A percentile compares a stretch with the other conserved stretches of the same genome.
Conservation (phyloP, 2,329 filamentous ascomycete species). For the Fusarium goolgardi region DNA sequence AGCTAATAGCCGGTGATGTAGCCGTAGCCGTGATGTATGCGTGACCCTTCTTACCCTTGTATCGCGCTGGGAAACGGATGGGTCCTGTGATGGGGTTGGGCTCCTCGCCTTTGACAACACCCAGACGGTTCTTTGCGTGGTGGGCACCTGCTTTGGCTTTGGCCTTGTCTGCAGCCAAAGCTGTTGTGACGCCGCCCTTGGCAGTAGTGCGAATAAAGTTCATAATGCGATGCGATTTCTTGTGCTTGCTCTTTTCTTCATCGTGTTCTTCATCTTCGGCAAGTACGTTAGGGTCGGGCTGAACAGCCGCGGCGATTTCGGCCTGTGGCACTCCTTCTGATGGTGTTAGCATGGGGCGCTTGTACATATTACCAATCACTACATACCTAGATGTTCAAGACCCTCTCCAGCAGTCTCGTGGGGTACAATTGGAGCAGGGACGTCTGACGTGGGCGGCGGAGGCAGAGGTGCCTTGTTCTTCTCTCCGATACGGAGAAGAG, state of each 20-base stretch:
- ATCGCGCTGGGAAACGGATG: constrained; percentile 79
- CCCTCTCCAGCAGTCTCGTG: constrained; percentile 59
- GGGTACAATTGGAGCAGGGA: constrained; percentile 53
- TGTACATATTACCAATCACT: background rate
- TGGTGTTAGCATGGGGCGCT: constrained; percentile 35
- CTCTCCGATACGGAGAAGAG: constrained; percentile 83
- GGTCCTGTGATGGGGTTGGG: constrained; percentile 69
- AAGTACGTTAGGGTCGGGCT: constrained; percentile 55
- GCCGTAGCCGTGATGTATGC: constrained; percentile 76
- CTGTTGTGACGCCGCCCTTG: constrained; percentile 77
- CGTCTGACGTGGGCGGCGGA: constrained; percentile 58
- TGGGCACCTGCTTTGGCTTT: constrained; percentile 70
- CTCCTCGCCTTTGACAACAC: constrained; percentile 66
- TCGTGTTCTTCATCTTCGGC: constrained; percentile 57
- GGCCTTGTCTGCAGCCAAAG: constrained; percentile 76
- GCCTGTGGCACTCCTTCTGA: constrained; percentile 63
- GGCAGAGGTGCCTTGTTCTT: constrained; percentile 83
- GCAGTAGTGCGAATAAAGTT: constrained; percentile 75
- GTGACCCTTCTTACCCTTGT: constrained; percentile 76
- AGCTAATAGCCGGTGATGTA: constrained; percentile 75
- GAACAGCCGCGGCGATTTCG: constrained; percentile 74
- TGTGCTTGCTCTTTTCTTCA: constrained; percentile 60
- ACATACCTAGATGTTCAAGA: constrained; percentile 52
- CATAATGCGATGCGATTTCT: constrained; percentile 62
- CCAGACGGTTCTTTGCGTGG: constrained; percentile 76